phyloP scores from a whole-genome alignment of 805 yeast species.

The Wickerhamiella nectarea region DNA sequence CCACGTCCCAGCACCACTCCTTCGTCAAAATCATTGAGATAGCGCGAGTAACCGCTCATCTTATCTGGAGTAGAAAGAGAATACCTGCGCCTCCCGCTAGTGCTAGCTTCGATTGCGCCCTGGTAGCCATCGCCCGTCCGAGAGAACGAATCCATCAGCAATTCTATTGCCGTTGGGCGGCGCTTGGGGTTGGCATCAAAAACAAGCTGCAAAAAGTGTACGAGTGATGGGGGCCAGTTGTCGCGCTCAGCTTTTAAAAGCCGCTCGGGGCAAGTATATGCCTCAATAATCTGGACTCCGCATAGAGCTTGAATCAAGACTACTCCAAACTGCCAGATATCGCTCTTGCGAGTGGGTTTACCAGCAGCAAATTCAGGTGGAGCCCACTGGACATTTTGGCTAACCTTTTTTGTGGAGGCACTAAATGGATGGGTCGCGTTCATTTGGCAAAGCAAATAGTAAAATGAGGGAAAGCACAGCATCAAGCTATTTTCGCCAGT shows the following conservation, averaged over 20 bases:
- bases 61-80: constrained; percentile 12
- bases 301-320: constrained; percentile 51
- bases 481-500: constrained; percentile 33
- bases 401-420: background rate
- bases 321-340: constrained; percentile 88
- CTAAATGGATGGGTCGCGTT: constrained; percentile 24
- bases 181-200: constrained; percentile 52
- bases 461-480: constrained; percentile 20
- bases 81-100: constrained; percentile 4
- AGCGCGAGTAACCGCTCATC: constrained; percentile 41
- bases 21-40: constrained; percentile 89
- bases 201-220: constrained; percentile 53
- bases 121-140: constrained; percentile 26
- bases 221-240: constrained; percentile 42
- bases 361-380: no score
- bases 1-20: constrained; percentile 84
- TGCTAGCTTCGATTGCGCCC: background rate
- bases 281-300: constrained; percentile 43
- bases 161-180: constrained; percentile 71
- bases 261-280: constrained; percentile 48
- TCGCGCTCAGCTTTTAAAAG: constrained; percentile 33
- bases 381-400: no score
- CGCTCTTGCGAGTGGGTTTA: constrained; percentile 61
- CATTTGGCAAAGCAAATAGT: constrained; percentile 22
- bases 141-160: constrained; percentile 70